phyloP scores from a whole-genome alignment of 345 rosid genomes.

The Camelina neglecta region DNA sequence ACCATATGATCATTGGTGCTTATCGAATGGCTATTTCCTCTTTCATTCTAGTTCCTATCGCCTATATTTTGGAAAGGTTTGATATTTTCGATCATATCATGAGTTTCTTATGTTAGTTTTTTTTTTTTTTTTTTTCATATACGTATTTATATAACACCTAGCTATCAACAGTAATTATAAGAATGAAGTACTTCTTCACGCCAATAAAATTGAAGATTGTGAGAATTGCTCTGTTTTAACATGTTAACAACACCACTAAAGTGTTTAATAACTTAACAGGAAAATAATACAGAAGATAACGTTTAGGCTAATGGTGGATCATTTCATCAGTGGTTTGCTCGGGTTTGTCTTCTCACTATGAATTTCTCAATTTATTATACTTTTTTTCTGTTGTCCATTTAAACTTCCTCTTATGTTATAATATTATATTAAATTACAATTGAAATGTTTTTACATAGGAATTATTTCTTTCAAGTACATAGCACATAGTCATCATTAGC shows the following conservation, averaged over 20 bases:
- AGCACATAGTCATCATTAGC: not conserved
- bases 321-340: conserved; percentile 53
- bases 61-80: conserved; percentile 69
- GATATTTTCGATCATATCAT: not conserved
- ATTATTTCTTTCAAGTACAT: not conserved
- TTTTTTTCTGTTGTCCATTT: not conserved
- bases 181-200: not conserved
- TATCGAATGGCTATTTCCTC: conserved; percentile 65
- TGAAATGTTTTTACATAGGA: not conserved
- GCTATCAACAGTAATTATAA: not conserved
- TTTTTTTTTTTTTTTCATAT: no score
- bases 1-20: conserved; percentile 62
- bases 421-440: not conserved
- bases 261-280: conserved; percentile 28
- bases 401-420: not conserved
- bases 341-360: conserved; percentile 45
- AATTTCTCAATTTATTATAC: not conserved
- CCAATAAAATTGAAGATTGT: not conserved
- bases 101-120: not conserved
- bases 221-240: not conserved
- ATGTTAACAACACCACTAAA: not conserved
- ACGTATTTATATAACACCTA: not conserved
- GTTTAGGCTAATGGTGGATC: conserved; percentile 43
- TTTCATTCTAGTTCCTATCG: conserved; percentile 64
- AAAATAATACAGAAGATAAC: conserved; percentile 49